These are phyloP conservation scores for Parathielavia appendiculata DNA, from an alignment of 495 filamentous ascomycete genomes.

Conservation along the genomic window DNA sequence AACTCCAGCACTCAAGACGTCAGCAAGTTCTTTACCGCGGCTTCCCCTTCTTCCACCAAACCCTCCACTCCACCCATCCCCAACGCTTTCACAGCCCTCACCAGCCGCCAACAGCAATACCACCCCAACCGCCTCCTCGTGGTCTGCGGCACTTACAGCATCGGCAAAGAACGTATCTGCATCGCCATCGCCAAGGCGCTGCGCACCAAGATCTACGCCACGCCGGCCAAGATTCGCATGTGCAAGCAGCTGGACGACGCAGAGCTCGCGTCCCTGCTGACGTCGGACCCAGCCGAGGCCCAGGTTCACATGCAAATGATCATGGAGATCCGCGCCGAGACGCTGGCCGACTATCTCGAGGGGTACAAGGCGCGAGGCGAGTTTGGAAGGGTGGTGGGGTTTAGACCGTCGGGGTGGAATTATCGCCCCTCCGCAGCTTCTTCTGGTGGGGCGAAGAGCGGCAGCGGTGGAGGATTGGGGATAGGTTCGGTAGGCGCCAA, in stretches of 20 bases:
- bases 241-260: conserved; percentile 79
- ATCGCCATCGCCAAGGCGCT: conserved; percentile 85
- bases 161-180: conserved; percentile 96
- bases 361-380: conserved; percentile 56
- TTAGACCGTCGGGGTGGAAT: conserved; percentile 88
- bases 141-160: conserved; percentile 93
- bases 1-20: conserved; percentile 30
- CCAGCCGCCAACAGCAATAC: neutral
- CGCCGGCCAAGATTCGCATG: conserved; percentile 74
- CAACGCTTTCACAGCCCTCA: conserved; percentile 30
- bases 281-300: conserved; percentile 71
- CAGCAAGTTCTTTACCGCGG: conserved; percentile 40
- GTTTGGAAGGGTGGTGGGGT: conserved; percentile 84
- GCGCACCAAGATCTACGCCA: conserved; percentile 83
- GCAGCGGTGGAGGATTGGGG: neutral
- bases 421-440: conserved; percentile 56
- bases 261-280: conserved; percentile 71
- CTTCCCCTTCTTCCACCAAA: conserved; percentile 5
- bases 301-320: conserved; percentile 98
- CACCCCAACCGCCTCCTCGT: conserved; percentile 62
- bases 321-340: conserved; percentile 83
- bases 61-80: neutral
- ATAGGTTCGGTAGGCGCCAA: conserved; percentile 23
- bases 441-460: neutral
- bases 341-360: conserved; percentile 81